phyloP scores from a whole-genome alignment of 2,329 filamentous ascomycete species.

The Penicillium sp. region DNA sequence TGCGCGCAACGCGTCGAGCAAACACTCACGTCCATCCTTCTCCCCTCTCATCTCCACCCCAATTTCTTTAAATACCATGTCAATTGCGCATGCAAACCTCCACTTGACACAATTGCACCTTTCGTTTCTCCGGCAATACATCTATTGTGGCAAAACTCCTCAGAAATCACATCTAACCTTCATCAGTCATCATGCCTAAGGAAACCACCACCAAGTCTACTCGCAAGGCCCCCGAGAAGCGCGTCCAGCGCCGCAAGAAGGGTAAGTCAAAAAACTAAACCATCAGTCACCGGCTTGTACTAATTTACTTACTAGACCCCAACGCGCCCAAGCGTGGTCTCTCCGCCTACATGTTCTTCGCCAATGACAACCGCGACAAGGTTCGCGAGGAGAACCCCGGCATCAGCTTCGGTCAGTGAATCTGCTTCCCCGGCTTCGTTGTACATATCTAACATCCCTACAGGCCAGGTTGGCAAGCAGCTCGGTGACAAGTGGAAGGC shows the following conservation, averaged over 20 bases:
- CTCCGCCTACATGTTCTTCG: conserved; percentile 99
- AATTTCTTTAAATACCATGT: not conserved
- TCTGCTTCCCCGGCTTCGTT: not conserved
- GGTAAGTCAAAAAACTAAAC: conserved; percentile 48
- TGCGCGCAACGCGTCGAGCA: conserved; percentile 10
- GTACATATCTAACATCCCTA: conserved; percentile 18
- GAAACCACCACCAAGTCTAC: conserved; percentile 62
- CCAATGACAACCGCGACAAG: conserved; percentile 98
- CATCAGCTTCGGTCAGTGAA: conserved; percentile 77
- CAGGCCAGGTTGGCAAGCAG: conserved; percentile 94
- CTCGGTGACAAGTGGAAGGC: conserved; percentile 99
- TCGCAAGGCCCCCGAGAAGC: conserved; percentile 60
- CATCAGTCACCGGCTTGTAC: conserved; percentile 7
- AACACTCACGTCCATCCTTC: conserved; percentile 1
- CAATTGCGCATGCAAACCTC: not conserved
- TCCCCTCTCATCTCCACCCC: not conserved
- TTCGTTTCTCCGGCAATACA: not conserved
- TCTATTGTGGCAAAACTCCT: not conserved
- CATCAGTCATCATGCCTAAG: conserved; percentile 62
- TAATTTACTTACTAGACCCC: conserved; percentile 64
- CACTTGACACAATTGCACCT: not conserved
- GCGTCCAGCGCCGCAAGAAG: conserved; percentile 70
- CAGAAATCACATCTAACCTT: not conserved
- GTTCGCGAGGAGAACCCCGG: conserved; percentile 98
- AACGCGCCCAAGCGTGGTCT: conserved; percentile 99